Evolutionary conservation across 352 stramenopile genomes (phyloP).

Genomic region (Phytophthora capsici): DNA sequence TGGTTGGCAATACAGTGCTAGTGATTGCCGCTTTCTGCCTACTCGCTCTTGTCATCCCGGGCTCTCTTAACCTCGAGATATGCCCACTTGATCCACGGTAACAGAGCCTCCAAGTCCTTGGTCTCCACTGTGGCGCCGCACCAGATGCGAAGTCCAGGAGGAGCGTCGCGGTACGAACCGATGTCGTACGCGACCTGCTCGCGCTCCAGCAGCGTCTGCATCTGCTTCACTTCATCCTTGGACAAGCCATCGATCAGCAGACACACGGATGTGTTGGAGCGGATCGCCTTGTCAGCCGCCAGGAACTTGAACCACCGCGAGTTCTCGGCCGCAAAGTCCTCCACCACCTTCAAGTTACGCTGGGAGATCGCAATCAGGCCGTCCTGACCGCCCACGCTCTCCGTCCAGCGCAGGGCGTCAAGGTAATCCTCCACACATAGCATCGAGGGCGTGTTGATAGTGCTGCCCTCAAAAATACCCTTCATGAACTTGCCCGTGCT

Average conservation of each 20-base stretch:
- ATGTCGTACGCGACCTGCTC: constrained; percentile 98
- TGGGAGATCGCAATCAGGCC: constrained; percentile 95
- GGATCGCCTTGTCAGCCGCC: constrained; percentile 91
- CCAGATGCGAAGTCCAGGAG: constrained; percentile 98
- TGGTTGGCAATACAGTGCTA: constrained; percentile 29
- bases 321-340: constrained; percentile 97
- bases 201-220: constrained; percentile 95
- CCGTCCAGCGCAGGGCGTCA: constrained; percentile 96
- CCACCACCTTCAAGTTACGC: constrained; percentile 95
- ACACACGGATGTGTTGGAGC: constrained; percentile 98
- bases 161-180: constrained; percentile 98
- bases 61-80: constrained; percentile 92
- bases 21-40: constrained; percentile 11
- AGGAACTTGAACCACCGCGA: constrained; percentile 97
- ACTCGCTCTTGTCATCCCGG: constrained; percentile 33
- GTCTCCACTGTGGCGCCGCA: constrained; percentile 99
- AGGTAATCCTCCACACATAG: constrained; percentile 99
- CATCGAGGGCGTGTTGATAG: constrained; percentile 99
- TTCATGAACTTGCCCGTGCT: constrained; percentile 95
- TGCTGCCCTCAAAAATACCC: constrained; percentile 98
- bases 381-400: constrained; percentile 93
- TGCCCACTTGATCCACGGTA: constrained; percentile 99
- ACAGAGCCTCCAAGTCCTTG: constrained; percentile 96
- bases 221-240: constrained; percentile 97
- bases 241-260: constrained; percentile 93